A percentile compares a stretch with the other conserved stretches of the same genome.
Conservation (phyloP, 352 stramenopile genomes). For the Halophytophthora polymorphica region DNA sequence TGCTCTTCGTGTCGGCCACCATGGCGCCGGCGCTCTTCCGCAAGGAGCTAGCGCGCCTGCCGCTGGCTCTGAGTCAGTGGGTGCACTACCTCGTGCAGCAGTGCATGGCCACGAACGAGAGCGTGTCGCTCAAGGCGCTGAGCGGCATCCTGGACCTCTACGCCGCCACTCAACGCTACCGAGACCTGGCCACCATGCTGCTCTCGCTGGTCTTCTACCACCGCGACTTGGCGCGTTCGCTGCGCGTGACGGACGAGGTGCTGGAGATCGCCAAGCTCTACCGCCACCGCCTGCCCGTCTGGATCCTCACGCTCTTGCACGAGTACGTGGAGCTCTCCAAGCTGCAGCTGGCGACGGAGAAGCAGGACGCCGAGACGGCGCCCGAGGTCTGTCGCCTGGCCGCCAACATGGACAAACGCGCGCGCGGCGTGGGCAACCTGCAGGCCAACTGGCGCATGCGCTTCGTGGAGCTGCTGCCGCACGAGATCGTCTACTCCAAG, state of each 20-base stretch:
- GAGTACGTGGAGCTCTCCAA: slow-evolving; percentile 58
- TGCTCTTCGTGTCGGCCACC: slow-evolving; percentile 78
- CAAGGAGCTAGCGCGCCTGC: slow-evolving; percentile 35
- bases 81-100: slow-evolving; percentile 62
- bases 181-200: slow-evolving; percentile 55
- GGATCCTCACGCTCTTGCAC: slow-evolving; percentile 51
- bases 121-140: slow-evolving; percentile 41
- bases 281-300: slow-evolving; percentile 44
- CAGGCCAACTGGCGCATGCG: slow-evolving; percentile 77
- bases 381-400: slow-evolving; percentile 31
- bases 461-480: slow-evolving; percentile 45
- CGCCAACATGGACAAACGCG: slow-evolving; percentile 59
- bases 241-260: slow-evolving; percentile 51
- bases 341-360: slow-evolving; percentile 55
- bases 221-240: slow-evolving; percentile 21
- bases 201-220: slow-evolving; percentile 52
- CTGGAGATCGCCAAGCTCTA: slow-evolving; percentile 43
- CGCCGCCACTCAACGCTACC: slow-evolving; percentile 41
- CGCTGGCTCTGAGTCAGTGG: slow-evolving; percentile 57
- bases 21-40: slow-evolving; percentile 56
- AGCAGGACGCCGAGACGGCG: slow-evolving; percentile 37
- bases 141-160: slow-evolving; percentile 43
- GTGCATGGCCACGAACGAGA: slow-evolving; percentile 47
- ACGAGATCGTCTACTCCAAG: slow-evolving; percentile 58
- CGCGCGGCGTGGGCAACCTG: slow-evolving; percentile 42